Percentiles rank a stretch among this genome's conserved stretches.
phyloP scores from a whole-genome alignment of 78 protist genomes.

The Monosiga brevicollis region DNA sequence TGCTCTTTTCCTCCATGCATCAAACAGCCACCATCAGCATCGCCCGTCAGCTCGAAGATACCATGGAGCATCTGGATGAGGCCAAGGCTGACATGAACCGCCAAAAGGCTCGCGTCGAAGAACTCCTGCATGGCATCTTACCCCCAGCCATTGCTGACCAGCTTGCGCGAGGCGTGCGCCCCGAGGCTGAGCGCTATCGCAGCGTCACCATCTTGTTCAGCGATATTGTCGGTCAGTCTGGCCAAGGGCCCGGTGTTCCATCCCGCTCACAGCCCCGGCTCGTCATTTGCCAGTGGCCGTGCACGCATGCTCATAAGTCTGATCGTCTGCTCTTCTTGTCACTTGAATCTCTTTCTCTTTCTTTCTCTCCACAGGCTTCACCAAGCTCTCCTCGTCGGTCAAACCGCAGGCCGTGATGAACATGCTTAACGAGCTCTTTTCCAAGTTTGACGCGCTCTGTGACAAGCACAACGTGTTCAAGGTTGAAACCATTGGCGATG shows the following conservation, averaged over 20 bases:
- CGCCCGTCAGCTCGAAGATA: background rate
- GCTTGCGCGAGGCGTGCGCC: too few relatives aligned
- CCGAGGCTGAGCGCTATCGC: background rate
- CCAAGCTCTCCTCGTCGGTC: background rate
- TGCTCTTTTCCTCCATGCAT: background rate
- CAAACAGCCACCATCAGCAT: background rate
- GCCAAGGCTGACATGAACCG: background rate
- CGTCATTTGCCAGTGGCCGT: background rate
- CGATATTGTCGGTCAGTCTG: background rate
- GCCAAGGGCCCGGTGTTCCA: background rate
- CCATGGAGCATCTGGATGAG: background rate
- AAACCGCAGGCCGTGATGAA: background rate
- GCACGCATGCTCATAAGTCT: background rate
- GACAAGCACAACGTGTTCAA: background rate
- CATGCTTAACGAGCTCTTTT: background rate
- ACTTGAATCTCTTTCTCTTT: background rate
- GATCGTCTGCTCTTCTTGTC: background rate
- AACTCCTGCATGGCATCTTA: background rate
- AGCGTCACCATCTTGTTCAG: background rate
- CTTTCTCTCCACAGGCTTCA: background rate
- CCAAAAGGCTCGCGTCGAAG: background rate
- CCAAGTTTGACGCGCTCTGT: background rate
- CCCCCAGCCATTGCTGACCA: too few relatives aligned
- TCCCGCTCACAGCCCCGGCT: background rate
- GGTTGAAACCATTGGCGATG: background rate